These are phyloP conservation scores for Penicillium rolfsii DNA, from an alignment of 2,329 filamentous ascomycete genomes.

Conservation along the genomic window DNA sequence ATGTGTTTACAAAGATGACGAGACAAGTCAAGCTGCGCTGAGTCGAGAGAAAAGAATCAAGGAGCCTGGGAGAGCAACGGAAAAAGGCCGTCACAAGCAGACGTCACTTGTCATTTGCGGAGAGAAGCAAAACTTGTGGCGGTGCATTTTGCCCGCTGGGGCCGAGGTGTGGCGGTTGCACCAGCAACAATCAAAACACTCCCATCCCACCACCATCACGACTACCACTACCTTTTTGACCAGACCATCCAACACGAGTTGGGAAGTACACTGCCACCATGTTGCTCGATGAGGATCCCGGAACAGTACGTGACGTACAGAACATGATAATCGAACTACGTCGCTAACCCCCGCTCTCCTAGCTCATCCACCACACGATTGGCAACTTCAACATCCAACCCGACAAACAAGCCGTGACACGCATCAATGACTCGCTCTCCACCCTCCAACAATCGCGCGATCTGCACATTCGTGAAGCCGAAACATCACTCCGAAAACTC, in stretches of 20 bases:
- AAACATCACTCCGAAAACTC: slow-evolving; percentile 70
- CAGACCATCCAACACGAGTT: neutral
- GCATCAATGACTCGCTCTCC: slow-evolving; percentile 80
- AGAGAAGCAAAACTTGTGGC: slow-evolving; percentile 36
- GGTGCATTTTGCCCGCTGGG: slow-evolving; percentile 27
- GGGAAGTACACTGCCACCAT: slow-evolving; percentile 58
- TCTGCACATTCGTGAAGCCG: slow-evolving; percentile 71
- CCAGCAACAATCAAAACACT: slow-evolving; percentile 39
- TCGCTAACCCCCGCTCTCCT: neutral
- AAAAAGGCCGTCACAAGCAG: slow-evolving; percentile 20
- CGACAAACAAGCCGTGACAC: slow-evolving; percentile 80
- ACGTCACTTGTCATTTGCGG: slow-evolving; percentile 40
- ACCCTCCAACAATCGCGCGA: slow-evolving; percentile 84
- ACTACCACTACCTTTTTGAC: neutral
- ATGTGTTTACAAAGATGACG: neutral
- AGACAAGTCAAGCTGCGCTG: slow-evolving; percentile 2
- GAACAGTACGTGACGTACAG: slow-evolving; percentile 62
- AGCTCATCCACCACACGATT: slow-evolving; percentile 91
- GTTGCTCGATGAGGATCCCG: slow-evolving; percentile 92
- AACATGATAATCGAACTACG: neutral
- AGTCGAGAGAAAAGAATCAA: slow-evolving; percentile 7
- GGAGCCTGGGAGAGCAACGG: slow-evolving; percentile 6
- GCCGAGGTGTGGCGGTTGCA: slow-evolving; percentile 42
- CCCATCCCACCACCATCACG: slow-evolving; percentile 19
- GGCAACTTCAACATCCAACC: slow-evolving; percentile 92